A percentile compares a stretch with the other conserved stretches of the same genome.
These are phyloP conservation scores for Lonicera japonica DNA, from an alignment of 129 eudicot species.

Conservation along the genomic window DNA sequence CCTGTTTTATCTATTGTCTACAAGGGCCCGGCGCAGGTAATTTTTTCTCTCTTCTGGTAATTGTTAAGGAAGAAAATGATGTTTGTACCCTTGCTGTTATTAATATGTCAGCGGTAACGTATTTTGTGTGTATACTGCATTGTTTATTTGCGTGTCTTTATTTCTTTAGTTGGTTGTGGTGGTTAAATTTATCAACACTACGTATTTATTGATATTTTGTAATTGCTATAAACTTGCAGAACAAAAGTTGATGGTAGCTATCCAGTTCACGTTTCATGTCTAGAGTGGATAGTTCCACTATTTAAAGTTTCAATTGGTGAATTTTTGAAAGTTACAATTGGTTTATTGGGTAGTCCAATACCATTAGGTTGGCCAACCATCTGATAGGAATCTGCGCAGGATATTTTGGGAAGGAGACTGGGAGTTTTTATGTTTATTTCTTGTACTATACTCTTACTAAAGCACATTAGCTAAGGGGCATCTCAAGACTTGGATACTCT, in stretches of 20 bases:
- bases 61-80: background rate
- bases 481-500: slow-evolving; percentile 18
- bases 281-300: background rate
- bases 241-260: background rate
- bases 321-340: background rate
- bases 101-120: background rate
- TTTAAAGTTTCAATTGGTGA: background rate
- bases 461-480: slow-evolving; percentile 3
- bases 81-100: background rate
- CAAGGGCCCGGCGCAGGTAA: background rate
- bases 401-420: background rate
- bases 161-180: background rate
- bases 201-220: background rate
- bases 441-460: background rate
- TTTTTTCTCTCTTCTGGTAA: background rate
- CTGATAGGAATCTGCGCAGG: too few relatives aligned
- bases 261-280: background rate
- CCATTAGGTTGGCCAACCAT: too few relatives aligned
- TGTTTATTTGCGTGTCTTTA: background rate
- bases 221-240: background rate
- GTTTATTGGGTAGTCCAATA: background rate
- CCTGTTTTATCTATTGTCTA: background rate
- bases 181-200: too few relatives aligned
- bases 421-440: background rate
- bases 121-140: background rate